phyloP scores from a whole-genome alignment of 106 monocot genomes.

The Hemerocallis citrina region DNA sequence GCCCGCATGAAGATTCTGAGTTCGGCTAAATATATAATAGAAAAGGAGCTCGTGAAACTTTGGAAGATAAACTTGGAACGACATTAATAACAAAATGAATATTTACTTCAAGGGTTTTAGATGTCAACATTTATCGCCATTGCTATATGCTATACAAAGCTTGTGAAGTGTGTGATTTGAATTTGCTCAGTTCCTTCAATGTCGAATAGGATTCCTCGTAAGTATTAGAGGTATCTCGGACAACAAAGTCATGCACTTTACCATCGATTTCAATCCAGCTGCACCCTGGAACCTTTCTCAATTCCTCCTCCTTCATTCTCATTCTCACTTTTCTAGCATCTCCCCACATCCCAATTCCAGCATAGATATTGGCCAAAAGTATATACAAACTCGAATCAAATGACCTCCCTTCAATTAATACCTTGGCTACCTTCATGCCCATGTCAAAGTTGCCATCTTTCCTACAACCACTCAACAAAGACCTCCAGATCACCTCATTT shows the following conservation, averaged over 20 bases:
- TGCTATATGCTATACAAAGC: background rate
- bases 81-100: no score
- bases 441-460: conserved; percentile 30
- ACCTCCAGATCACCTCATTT: conserved; percentile 43
- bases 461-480: conserved; percentile 49
- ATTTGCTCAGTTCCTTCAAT: background rate
- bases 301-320: conserved; percentile 30
- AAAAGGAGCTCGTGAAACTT: no score
- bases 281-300: conserved; percentile 46
- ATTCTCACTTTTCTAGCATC: conserved; percentile 27
- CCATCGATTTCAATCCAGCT: conserved; percentile 68
- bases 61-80: no score
- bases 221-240: conserved; percentile 27
- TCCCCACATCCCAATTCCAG: conserved; percentile 35
- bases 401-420: conserved; percentile 11
- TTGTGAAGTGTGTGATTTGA: background rate
- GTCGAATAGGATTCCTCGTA: conserved; percentile 11
- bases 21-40: no score
- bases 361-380: conserved; percentile 42
- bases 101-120: no score
- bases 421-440: conserved; percentile 13
- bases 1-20: no score
- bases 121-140: background rate
- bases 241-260: conserved; percentile 49
- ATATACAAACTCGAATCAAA: conserved; percentile 27